phyloP scores from a whole-genome alignment of 176 grass and related monocot species.

The Musa beccarii region DNA sequence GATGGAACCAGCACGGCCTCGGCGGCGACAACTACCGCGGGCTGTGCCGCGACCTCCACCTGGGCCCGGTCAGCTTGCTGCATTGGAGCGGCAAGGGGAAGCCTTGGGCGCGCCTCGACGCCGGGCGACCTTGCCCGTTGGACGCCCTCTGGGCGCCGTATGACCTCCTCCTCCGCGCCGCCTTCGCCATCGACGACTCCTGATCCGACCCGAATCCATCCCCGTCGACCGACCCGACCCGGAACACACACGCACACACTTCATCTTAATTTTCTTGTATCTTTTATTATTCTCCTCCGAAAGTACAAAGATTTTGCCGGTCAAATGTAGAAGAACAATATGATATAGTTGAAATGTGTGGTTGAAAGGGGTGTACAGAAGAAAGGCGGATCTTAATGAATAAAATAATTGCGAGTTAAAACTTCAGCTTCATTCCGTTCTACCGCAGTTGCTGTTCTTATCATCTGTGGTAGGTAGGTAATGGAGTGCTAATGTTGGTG shows the following conservation, averaged over 20 bases:
- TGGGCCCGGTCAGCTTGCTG: constrained; percentile 71
- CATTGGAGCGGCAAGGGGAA: constrained; percentile 98
- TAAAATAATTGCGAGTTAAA: too few relatives aligned
- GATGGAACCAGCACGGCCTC: constrained; percentile 95
- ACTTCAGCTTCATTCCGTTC: too few relatives aligned
- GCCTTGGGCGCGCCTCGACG: constrained; percentile 77
- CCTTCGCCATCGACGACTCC: background rate
- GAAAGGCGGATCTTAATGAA: too few relatives aligned
- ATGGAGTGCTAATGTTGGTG: too few relatives aligned
- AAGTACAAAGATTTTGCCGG: too few relatives aligned
- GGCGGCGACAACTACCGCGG: constrained; percentile 78
- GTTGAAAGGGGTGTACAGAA: too few relatives aligned
- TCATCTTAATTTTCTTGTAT: background rate
- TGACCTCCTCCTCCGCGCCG: constrained; percentile 49
- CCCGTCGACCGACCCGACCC: constrained; percentile 6
- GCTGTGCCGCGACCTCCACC: constrained; percentile 73
- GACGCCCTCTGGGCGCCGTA: constrained; percentile 83
- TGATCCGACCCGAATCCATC: constrained; percentile 12
- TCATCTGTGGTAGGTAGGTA: too few relatives aligned
- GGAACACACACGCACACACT: background rate
- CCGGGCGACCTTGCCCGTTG: constrained; percentile 58
- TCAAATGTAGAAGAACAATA: too few relatives aligned
- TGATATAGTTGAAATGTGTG: too few relatives aligned
- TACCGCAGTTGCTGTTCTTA: too few relatives aligned
- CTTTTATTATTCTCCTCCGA: background rate